A percentile compares a stretch with the other conserved stretches of the same genome.
These are phyloP conservation scores for Arabidopsis suecica DNA, from an alignment of 345 rosid genomes.

Conservation along the genomic window DNA sequence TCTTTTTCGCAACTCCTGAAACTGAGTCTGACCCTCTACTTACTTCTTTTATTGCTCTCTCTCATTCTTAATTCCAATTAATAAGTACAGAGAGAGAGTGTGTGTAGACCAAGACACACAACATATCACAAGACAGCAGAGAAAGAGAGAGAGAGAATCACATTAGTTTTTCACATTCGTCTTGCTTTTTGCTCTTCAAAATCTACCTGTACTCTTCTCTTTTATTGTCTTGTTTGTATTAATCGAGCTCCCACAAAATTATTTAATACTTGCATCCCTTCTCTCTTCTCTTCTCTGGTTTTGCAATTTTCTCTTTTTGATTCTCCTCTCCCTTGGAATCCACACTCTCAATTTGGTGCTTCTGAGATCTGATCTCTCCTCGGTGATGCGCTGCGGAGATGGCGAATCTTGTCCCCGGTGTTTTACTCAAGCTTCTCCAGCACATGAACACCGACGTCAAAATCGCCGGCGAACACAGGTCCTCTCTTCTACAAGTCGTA, in stretches of 20 bases:
- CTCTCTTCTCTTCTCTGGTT: not conserved
- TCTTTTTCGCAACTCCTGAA: constrained; percentile 32
- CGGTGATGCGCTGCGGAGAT: constrained; percentile 60
- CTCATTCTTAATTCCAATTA: not conserved
- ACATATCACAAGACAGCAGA: not conserved
- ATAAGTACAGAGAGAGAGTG: not conserved
- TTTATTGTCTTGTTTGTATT: not conserved
- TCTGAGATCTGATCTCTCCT: constrained; percentile 35
- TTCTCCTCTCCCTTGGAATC: constrained; percentile 29
- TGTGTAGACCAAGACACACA: not conserved
- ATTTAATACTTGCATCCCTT: constrained; percentile 18
- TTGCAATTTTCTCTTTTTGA: constrained; percentile 3
- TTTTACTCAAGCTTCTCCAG: constrained; percentile 89
- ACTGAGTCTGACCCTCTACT: constrained; percentile 40
- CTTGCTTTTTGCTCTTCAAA: constrained; percentile 4
- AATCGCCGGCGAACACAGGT: constrained; percentile 95
- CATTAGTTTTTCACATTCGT: constrained; percentile 39
- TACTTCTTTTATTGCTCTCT: constrained; percentile 36
- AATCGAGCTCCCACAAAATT: not conserved
- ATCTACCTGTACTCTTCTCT: constrained; percentile 37
- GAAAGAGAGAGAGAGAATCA: not conserved
- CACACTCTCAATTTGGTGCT: not conserved
- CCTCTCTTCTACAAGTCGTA: constrained; percentile 86
- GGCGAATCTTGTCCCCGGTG: constrained; percentile 98
- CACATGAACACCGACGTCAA: constrained; percentile 98